These are phyloP conservation scores for Akanthomyces lecanii DNA, from an alignment of 2,329 filamentous ascomycete species.

Conservation along the genomic window DNA sequence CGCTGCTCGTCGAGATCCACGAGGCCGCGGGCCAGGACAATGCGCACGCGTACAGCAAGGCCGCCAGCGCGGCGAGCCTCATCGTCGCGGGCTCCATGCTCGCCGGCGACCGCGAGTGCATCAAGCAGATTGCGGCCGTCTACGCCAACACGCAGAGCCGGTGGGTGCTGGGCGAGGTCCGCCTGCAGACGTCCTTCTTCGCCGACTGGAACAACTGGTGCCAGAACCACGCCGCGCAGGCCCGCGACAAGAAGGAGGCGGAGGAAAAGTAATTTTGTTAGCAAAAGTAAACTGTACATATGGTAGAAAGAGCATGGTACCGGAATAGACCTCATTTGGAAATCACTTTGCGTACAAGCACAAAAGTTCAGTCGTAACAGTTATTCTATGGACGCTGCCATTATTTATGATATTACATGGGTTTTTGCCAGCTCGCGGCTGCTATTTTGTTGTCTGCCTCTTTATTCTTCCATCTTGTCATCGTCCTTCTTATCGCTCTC, in stretches of 20 bases:
- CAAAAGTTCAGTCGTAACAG: slow-evolving; percentile 27
- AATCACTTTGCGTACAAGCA: slow-evolving; percentile 25
- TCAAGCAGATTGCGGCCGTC: slow-evolving; percentile 55
- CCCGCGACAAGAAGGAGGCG: slow-evolving; percentile 20
- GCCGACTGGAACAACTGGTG: slow-evolving; percentile 73
- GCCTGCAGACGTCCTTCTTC: slow-evolving; percentile 63
- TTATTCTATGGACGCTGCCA: slow-evolving; percentile 8
- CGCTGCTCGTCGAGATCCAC: slow-evolving; percentile 64
- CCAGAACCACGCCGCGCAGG: slow-evolving; percentile 43
- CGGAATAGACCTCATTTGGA: slow-evolving; percentile 3
- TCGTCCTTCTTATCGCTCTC: slow-evolving; percentile 55
- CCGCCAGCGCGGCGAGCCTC: slow-evolving; percentile 69
- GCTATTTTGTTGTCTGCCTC: slow-evolving; percentile 19
- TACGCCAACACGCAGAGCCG: slow-evolving; percentile 57
- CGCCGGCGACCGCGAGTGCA: slow-evolving; percentile 46
- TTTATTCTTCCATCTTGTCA: slow-evolving; percentile 88
- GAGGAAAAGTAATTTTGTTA: not conserved
- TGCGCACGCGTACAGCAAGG: slow-evolving; percentile 67
- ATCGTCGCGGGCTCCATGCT: slow-evolving; percentile 62
- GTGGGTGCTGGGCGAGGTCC: slow-evolving; percentile 55
- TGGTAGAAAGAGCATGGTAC: not conserved
- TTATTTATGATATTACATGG: slow-evolving; percentile 35
- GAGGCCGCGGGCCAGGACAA: slow-evolving; percentile 58
- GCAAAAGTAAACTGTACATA: not conserved
- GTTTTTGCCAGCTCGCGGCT: not conserved